Evolutionary conservation across 176 grass and related monocot genomes (phyloP).

Genomic region (Avena sativa): DNA sequence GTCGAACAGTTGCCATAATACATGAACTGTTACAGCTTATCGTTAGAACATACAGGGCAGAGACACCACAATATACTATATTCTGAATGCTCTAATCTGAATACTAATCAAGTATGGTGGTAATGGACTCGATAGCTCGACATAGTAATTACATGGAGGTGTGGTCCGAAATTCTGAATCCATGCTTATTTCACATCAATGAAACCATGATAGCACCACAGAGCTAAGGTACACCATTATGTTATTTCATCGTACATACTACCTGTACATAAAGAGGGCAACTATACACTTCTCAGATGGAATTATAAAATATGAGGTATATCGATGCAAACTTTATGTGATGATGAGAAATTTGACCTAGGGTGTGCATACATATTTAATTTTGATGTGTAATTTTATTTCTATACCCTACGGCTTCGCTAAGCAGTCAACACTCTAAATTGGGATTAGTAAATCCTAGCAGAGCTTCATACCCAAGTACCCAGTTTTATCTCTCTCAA

Average conservation of each 20-base stretch:
- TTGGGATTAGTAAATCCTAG: background rate
- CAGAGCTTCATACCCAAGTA: background rate
- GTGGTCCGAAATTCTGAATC: background rate
- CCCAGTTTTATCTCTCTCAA: background rate
- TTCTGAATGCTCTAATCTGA: background rate
- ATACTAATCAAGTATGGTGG: background rate
- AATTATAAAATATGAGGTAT: slow-evolving; percentile 4
- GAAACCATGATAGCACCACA: slow-evolving; percentile 10
- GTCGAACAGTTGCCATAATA: background rate
- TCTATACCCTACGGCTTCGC: background rate
- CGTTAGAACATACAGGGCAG: slow-evolving; percentile 7
- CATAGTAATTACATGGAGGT: background rate
- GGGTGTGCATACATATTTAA: background rate
- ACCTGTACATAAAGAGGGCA: background rate
- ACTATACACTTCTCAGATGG: background rate
- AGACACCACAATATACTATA: background rate
- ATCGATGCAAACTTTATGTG: slow-evolving; percentile 4
- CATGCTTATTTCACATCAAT: background rate
- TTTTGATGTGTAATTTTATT: background rate
- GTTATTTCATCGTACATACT: background rate
- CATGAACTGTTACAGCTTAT: background rate
- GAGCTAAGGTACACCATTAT: background rate
- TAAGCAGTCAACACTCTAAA: background rate
- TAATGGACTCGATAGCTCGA: slow-evolving; percentile 24
- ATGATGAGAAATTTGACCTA: background rate